Conservation (phyloP, 1,139 yeast genomes). For the Scheffersomyces segobiensis region DNA sequence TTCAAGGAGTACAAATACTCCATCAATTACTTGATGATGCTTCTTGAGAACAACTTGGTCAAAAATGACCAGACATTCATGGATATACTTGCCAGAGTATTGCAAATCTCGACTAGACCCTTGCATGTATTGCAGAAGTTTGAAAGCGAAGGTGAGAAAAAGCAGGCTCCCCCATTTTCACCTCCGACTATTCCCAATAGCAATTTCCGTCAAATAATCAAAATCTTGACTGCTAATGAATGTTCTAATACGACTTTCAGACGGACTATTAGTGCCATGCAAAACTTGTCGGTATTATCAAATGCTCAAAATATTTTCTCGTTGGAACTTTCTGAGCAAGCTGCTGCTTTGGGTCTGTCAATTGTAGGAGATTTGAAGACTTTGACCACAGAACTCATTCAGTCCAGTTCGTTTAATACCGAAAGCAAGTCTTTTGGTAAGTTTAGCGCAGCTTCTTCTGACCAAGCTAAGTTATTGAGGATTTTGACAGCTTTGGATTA, state of each 20-base stretch:
- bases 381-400: conserved; percentile 49
- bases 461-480: conserved; percentile 82
- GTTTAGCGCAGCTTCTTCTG: conserved; percentile 81
- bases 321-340: conserved; percentile 64
- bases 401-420: conserved; percentile 42
- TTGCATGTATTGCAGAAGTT: conserved; percentile 50
- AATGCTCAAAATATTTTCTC: conserved; percentile 70
- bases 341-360: conserved; percentile 58
- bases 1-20: conserved; percentile 62
- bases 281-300: conserved; percentile 63
- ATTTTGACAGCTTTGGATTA: conserved; percentile 89
- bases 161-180: conserved; percentile 34
- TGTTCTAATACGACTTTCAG: conserved; percentile 86
- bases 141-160: conserved; percentile 13
- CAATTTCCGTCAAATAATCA: conserved; percentile 63
- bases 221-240: conserved; percentile 77
- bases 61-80: conserved; percentile 72
- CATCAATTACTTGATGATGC: conserved; percentile 62
- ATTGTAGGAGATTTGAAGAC: conserved; percentile 58
- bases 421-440: conserved; percentile 58
- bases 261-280: conserved; percentile 82
- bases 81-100: conserved; percentile 73
- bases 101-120: conserved; percentile 78
- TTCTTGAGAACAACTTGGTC: conserved; percentile 64
- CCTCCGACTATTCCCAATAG: conserved; percentile 68